phyloP scores from a whole-genome alignment of 306 rosid species.

The Herpetospermum pedunculosum region DNA sequence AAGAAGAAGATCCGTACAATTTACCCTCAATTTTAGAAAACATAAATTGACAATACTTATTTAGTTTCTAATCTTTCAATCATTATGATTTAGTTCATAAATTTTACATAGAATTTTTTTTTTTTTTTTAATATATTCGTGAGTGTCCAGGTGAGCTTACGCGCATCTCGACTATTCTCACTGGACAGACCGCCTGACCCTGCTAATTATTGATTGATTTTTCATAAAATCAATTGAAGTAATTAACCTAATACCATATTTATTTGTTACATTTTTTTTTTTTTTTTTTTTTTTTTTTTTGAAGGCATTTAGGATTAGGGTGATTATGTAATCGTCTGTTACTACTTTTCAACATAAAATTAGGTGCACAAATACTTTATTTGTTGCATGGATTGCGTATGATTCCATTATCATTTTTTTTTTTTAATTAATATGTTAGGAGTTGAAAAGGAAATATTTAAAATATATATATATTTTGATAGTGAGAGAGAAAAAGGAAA shows the following conservation, averaged over 20 bases:
- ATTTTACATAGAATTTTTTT: too few species aligned
- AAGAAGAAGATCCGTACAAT: too few species aligned
- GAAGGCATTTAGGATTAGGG: neutral
- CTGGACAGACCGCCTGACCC: too few species aligned
- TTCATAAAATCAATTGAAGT: neutral
- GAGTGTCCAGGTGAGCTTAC: too few species aligned
- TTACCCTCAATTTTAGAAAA: neutral
- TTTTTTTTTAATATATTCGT: too few species aligned
- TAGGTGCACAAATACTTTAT: neutral
- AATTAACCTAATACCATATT: neutral
- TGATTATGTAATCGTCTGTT: neutral
- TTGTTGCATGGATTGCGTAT: constrained; percentile 2
- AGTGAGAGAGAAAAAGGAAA: neutral
- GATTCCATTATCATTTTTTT: neutral
- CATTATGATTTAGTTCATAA: neutral
- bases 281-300: too few species aligned
- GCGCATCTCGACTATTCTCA: too few species aligned
- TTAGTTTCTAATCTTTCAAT: too few species aligned
- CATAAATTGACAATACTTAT: too few species aligned
- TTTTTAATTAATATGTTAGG: neutral
- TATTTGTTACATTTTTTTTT: too few species aligned
- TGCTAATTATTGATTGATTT: neutral
- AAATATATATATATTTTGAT: too few species aligned
- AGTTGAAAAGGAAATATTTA: neutral
- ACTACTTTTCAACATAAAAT: neutral